Percentiles rank a stretch among this genome's conserved stretches.
Conservation (phyloP, 2,329 filamentous ascomycete genomes). For the Escovopsis sp. region DNA sequence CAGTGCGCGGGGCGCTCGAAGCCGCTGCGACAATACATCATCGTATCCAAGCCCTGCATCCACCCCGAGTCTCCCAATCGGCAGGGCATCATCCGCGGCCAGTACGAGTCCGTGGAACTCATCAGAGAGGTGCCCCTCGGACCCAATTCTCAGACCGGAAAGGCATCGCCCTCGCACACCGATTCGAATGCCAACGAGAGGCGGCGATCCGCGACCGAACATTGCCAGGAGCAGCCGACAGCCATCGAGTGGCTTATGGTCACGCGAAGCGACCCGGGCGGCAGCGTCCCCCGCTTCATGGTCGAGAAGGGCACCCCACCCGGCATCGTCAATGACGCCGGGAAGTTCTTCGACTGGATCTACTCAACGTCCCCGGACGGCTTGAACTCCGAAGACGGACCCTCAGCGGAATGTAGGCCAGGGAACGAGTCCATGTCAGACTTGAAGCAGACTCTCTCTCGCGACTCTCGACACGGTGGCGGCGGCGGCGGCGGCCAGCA, state of each 20-base stretch:
- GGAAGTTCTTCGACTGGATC: constrained; percentile 69
- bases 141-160: constrained; percentile 23
- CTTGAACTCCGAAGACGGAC: too few species aligned
- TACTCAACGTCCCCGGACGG: constrained; percentile 23
- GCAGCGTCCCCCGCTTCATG: constrained; percentile 77
- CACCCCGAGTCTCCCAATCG: constrained; percentile 60
- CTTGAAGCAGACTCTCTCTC: constrained; percentile 14
- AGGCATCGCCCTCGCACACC: constrained; percentile 18
- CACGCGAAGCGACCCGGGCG: constrained; percentile 75
- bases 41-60: constrained; percentile 71
- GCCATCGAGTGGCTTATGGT: constrained; percentile 84
- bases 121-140: constrained; percentile 65
- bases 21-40: constrained; percentile 55
- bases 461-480: too few species aligned
- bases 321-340: constrained; percentile 64
- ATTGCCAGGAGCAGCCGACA: constrained; percentile 19
- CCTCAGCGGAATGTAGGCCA: too few species aligned
- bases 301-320: constrained; percentile 79
- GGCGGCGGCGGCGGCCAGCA: constrained; percentile 12
- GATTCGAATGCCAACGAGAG: constrained; percentile 18
- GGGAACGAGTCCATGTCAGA: constrained; percentile 14
- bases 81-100: constrained; percentile 63
- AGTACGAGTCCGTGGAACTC: constrained; percentile 84
- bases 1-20: constrained; percentile 19
- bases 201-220: constrained; percentile 8